Base-by-base conservation (phyloP, 768 basidiomycete genomes). In the Naganishia friedmannii region DNA sequence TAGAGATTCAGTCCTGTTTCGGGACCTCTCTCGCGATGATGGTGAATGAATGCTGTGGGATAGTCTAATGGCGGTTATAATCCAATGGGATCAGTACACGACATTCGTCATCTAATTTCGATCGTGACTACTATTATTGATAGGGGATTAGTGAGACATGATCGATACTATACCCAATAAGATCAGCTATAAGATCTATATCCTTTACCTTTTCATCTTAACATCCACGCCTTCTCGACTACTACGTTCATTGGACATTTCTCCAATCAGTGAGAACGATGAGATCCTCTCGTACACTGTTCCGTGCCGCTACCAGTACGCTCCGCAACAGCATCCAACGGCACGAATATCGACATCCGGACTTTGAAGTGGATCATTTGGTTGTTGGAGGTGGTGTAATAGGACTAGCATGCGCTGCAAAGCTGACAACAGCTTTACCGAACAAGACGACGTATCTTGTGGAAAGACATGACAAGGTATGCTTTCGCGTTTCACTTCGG, bases 301-400 rank as follows among this genome's bases (percentile, higher is more conserved):
- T 63, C 39, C 60, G 60, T 19, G 39, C 21, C 2, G 42, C 60
- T 3, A 26, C 31, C 13, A 12, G 39, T 15, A 45, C 39, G 34
- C 48, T 53, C 1, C 48, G 65, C 23, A 53, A 12, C 31, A 21
- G 46, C 19, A 9, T 42, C 12, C 68, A 69, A 21, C 31, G 68
- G 13, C 65, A 72, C 51, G 45, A 58, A 21, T 72, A 68, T 53
- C 67, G 71, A 86, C 79, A 82, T 19, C 91, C 93, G 4, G 88
- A 91, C 73, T 84, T 83, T 39, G 84, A 83, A 1, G 87, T 94
- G 34, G 95, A 98, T 78, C 88, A 90, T 79, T 83, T 96, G 28
- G 86, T 98, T 19, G 84, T 98, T 28, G 95, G 95, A 13, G 95
- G 89, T 83, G 95, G 93, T 87, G 88, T 90, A 0, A 85, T 94